Evolutionary conservation across 768 basidiomycete genomes (phyloP), one percentile per base, ranked within the genome.

Genomic region (Polyporus arcularius): DNA sequence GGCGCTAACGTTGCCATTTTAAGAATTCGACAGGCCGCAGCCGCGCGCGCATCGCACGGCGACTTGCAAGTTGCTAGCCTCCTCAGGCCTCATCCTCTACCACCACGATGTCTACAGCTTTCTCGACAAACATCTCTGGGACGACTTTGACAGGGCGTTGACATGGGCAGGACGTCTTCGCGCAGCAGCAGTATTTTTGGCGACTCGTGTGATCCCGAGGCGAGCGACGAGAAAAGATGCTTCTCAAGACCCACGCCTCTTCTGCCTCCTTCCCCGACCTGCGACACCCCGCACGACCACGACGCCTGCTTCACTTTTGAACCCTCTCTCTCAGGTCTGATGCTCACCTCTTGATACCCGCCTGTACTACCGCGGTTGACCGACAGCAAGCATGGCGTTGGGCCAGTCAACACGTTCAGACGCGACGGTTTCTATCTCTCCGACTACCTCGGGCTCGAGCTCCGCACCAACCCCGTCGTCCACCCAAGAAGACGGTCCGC

Each of bases 171-270:
- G 21, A 16, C n/a, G 43, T 16, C 12, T 16, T 12, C 9, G 43
- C 43, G 43, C 43, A 45, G 43, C 16, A n/a, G 8, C 21, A 8
- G 43, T 45, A 45, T 45, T 45, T 45, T 45, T 45, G 43, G 43
- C 35, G 35, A 35, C n/a, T 15, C 43, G 43, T 45, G 43, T 21
- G 43, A 45, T 16, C n/a, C 4, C 15, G 43, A 21, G n/a, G 43
- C 43, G 43, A 48, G 21, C 21, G 46, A 26, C 46, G 26, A 48
- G 15, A 43, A 43, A 10, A 48, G 46, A 48, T 48, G 28, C 18
- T 56, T 61, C 60, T 56, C 60, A 61, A 56, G 60, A 55, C 60
- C 50, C 50, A 61, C 60, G 50, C 47, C 49, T 39, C 46, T 45
- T 26, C 46, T 48, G 21, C 38, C 46, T 32, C 49, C 31, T 42